Conservation (phyloP, 257 asterid genomes). For the Verbena officinalis region DNA sequence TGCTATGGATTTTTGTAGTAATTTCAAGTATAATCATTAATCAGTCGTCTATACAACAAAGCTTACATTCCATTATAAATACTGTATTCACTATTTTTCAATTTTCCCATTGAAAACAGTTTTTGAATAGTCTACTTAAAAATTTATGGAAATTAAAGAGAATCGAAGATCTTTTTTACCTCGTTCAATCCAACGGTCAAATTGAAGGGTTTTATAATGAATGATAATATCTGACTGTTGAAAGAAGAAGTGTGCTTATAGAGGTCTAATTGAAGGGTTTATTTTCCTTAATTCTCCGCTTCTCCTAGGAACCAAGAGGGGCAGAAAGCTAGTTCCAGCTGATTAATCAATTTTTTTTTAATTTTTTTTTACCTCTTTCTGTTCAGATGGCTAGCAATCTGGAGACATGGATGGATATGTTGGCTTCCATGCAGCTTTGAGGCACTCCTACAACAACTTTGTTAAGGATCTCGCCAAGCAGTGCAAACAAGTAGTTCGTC, state of each 20-base stretch:
- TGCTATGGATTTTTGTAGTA: too few relatives aligned
- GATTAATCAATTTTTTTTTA: slow-evolving; percentile 1
- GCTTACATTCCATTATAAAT: too few relatives aligned
- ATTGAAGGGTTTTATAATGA: neutral
- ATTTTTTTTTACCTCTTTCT: slow-evolving; percentile 12
- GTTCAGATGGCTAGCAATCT: slow-evolving; percentile 60
- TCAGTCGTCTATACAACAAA: too few relatives aligned
- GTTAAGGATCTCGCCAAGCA: slow-evolving; percentile 71
- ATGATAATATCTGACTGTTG: slow-evolving; percentile 3
- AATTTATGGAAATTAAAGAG: too few relatives aligned
- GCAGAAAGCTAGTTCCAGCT: neutral
- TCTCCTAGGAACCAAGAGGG: neutral
- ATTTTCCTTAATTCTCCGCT: neutral
- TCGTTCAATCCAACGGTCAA: too few relatives aligned
- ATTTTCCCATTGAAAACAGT: too few relatives aligned
- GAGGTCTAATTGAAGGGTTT: too few relatives aligned
- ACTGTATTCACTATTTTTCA: too few relatives aligned
- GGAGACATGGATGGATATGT: slow-evolving; percentile 91
- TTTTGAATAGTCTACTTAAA: too few relatives aligned
- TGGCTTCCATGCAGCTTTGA: slow-evolving; percentile 85
- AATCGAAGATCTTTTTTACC: too few relatives aligned
- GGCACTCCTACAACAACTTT: slow-evolving; percentile 81
- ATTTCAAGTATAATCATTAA: too few relatives aligned
- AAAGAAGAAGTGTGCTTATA: neutral
- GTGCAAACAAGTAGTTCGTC: slow-evolving; percentile 84